phyloP scores from a whole-genome alignment of 768 basidiomycete genomes.

The Paxillus ammoniavirescens region DNA sequence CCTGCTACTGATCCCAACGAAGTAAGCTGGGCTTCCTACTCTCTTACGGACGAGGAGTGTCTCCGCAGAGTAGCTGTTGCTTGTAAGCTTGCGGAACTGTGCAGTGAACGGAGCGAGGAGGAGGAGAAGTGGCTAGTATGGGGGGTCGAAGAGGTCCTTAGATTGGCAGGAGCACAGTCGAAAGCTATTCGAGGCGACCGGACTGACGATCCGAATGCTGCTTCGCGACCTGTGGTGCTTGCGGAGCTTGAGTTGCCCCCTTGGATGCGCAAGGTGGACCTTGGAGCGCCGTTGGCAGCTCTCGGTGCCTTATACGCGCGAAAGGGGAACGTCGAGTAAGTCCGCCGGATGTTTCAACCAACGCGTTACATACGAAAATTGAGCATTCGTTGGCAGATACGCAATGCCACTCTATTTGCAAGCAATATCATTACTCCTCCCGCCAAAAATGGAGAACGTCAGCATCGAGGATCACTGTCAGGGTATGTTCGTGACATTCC shows the following conservation, averaged over 20 bases:
- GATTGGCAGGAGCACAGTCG: conserved; percentile 19
- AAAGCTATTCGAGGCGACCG: not conserved
- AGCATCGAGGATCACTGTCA: conserved; percentile 54
- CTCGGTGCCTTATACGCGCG: conserved; percentile 61
- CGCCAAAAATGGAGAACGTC: conserved; percentile 31
- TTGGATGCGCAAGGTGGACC: conserved; percentile 59
- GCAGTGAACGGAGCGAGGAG: conserved; percentile 28
- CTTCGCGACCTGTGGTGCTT: conserved; percentile 30
- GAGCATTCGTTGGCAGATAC: conserved; percentile 38
- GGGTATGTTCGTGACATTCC: conserved; percentile 37
- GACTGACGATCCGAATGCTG: not conserved
- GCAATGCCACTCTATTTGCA: conserved; percentile 67
- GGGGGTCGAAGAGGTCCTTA: conserved; percentile 44
- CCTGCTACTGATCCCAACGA: not conserved
- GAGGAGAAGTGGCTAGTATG: conserved; percentile 45
- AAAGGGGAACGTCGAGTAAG: conserved; percentile 47
- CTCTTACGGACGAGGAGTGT: conserved; percentile 36
- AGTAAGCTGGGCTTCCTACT: conserved; percentile 20
- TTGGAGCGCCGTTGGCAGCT: conserved; percentile 68
- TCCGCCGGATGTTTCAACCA: not conserved
- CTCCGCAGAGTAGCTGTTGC: conserved; percentile 45
- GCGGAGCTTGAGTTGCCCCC: conserved; percentile 55
- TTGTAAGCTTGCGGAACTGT: conserved; percentile 45
- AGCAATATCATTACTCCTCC: conserved; percentile 60
- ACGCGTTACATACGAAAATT: not conserved